A percentile compares a stretch with the other conserved stretches of the same genome.
These are phyloP conservation scores for peach (Prunus persica) DNA, from an alignment of 306 rosid species.

Conservation along the genomic window Prunus_persica_NCBIv2 NC_034012.1:5283501-5284000, in stretches of 20 bases:
- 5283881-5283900: not conserved
- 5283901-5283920: not conserved
- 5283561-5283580: too few relatives aligned
- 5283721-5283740: too few relatives aligned
- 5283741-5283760: not conserved
- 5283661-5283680: too few relatives aligned
- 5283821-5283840: not conserved
- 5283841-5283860: slow-evolving; percentile 9
- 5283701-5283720: too few relatives aligned
- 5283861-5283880: slow-evolving; percentile 10
- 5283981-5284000: slow-evolving; percentile 52
- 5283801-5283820: not conserved
- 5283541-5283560: too few relatives aligned
- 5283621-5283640: too few relatives aligned
- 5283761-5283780: not conserved
- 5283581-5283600: too few relatives aligned
- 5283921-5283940: slow-evolving; percentile 40
- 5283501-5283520: too few relatives aligned
- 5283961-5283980: slow-evolving; percentile 85
- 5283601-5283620: too few relatives aligned
- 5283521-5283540: too few relatives aligned
- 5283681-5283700: too few relatives aligned
- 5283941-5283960: slow-evolving; percentile 94
- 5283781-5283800: not conserved
- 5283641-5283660: too few relatives aligned